Evolutionary conservation across 1,284 basidiomycete species (phyloP).

Genomic region (Earliella scabrosa): DNA sequence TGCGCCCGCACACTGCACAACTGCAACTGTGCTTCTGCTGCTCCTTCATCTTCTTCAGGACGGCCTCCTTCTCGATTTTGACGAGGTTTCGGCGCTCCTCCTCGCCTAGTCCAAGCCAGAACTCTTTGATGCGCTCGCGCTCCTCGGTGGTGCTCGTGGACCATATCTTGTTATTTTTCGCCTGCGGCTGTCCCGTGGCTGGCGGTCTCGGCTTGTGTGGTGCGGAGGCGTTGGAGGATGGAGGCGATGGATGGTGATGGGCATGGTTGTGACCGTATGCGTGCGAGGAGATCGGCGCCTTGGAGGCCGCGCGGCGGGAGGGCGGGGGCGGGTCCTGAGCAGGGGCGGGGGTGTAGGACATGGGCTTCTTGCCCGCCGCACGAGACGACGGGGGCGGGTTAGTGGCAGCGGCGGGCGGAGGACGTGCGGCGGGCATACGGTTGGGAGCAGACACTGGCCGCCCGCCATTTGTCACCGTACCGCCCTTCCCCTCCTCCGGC

Average conservation of each 20-base stretch:
- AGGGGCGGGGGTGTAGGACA: conserved; percentile 51
- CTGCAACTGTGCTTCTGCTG: conserved; percentile 96
- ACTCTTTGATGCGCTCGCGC: conserved; percentile 95
- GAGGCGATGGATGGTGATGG: conserved; percentile 72
- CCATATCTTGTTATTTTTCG: conserved; percentile 77
- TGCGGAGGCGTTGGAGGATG: conserved; percentile 64
- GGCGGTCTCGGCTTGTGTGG: conserved; percentile 52
- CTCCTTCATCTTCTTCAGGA: conserved; percentile 98
- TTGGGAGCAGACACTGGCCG: conserved; percentile 45
- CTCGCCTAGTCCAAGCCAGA: conserved; percentile 92
- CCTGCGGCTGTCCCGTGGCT: conserved; percentile 35
- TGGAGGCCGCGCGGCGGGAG: conserved; percentile 65
- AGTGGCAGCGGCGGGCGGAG: conserved; percentile 37
- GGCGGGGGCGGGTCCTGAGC: conserved; percentile 35
- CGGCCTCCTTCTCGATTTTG: conserved; percentile 96
- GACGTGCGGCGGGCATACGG: conserved; percentile 46
- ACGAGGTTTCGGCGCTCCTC: conserved; percentile 90
- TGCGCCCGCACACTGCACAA: conserved; percentile 96
- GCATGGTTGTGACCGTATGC: conserved; percentile 56
- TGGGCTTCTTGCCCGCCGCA: conserved; percentile 79
- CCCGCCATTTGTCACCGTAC: conserved; percentile 40
- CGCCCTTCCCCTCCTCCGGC: conserved; percentile 30
- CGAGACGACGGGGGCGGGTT: conserved; percentile 63
- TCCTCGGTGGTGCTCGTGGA: conserved; percentile 90
- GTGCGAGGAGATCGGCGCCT: conserved; percentile 63